These are phyloP conservation scores for Hippophae tibetana DNA, from an alignment of 306 rosid genomes.

Conservation along the genomic window DNA sequence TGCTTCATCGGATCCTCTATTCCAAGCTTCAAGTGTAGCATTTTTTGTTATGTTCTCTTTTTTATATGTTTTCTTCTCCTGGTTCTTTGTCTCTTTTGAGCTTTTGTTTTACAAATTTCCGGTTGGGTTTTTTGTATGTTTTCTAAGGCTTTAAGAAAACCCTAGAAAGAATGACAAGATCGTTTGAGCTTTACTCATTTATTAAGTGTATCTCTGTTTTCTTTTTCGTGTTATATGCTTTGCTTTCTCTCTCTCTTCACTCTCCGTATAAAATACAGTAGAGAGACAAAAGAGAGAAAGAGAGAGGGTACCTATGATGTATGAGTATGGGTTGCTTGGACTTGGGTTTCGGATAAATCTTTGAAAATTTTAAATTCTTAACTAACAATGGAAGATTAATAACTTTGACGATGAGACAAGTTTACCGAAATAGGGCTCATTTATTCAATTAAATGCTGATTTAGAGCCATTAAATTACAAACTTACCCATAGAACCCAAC, in stretches of 20 bases:
- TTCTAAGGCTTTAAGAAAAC: constrained; percentile 43
- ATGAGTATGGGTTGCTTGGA: background rate
- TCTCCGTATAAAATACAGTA: constrained; percentile 34
- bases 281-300: constrained; percentile 16
- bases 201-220: constrained; percentile 28
- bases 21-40: constrained; percentile 49
- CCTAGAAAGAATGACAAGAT: constrained; percentile 60
- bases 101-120: constrained; percentile 12
- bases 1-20: constrained; percentile 50
- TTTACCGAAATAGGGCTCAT: constrained; percentile 21
- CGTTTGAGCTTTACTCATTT: constrained; percentile 65
- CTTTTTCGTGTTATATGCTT: constrained; percentile 7
- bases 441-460: background rate
- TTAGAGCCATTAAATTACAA: constrained; percentile 8
- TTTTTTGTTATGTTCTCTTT: constrained; percentile 24
- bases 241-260: constrained; percentile 70
- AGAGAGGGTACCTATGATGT: background rate
- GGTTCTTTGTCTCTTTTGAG: constrained; percentile 22
- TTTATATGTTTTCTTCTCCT: constrained; percentile 13
- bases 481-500: no score
- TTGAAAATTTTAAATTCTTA: constrained; percentile 14
- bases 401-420: background rate
- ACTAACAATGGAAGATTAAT: constrained; percentile 18
- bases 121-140: constrained; percentile 5
- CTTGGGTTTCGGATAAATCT: constrained; percentile 26